A percentile compares a stretch with the other conserved stretches of the same genome.
phyloP scores from a whole-genome alignment of 2,329 filamentous ascomycete genomes.

The Paraconiothyrium sp. region DNA sequence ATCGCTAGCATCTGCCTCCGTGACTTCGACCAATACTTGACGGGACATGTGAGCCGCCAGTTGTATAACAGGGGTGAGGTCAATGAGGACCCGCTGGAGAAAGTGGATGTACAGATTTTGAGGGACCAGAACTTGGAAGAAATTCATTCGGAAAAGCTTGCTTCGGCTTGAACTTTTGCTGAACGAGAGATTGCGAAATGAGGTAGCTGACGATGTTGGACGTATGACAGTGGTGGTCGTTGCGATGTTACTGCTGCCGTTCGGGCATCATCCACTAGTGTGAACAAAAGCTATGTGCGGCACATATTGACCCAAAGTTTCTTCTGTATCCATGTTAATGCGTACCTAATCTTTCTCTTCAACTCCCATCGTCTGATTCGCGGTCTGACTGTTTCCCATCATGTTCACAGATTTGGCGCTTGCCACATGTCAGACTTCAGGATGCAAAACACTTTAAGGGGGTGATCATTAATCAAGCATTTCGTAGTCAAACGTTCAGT shows the following conservation, averaged over 20 bases:
- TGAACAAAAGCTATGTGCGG: not conserved
- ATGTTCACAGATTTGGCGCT: not conserved
- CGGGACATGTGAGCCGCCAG: slow-evolving; percentile 28
- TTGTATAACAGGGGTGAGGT: slow-evolving; percentile 23
- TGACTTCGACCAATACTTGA: slow-evolving; percentile 34
- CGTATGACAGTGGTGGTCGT: not conserved
- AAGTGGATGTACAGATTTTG: not conserved
- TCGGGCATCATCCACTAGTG: not conserved
- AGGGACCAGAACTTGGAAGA: not conserved
- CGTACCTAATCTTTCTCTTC: not conserved
- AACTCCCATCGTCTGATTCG: not conserved
- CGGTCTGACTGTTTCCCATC: not conserved
- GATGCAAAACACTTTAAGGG: too few species aligned
- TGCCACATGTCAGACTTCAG: too few species aligned
- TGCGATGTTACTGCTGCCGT: not conserved
- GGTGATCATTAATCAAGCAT: too few species aligned
- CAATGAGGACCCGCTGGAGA: slow-evolving; percentile 21
- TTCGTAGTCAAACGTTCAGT: too few species aligned
- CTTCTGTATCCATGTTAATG: not conserved
- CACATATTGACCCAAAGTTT: not conserved
- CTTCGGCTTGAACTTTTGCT: not conserved
- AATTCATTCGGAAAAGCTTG: not conserved
- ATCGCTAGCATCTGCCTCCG: slow-evolving; percentile 24
- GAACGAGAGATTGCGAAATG: not conserved
- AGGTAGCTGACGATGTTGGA: not conserved